Evolutionary conservation across 306 rosid species (phyloP), one percentile per base, ranked within the genome.

Genomic region (Coriaria nepalensis): DNA sequence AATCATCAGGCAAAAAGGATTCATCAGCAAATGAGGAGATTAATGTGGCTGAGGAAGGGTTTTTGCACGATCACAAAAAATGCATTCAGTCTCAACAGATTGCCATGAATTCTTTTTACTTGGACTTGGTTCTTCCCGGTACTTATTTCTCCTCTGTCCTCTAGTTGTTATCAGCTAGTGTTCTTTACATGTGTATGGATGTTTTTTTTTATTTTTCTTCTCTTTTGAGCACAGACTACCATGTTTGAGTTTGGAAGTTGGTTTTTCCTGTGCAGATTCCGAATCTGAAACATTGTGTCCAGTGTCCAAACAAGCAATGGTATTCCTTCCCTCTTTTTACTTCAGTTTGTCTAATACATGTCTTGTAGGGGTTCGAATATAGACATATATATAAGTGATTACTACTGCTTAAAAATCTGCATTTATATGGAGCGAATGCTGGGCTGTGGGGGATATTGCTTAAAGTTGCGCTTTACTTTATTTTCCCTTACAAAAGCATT

Each of bases 21-120:
- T 20, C 29, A 46, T 29, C 59, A 37, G 51, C 67, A 13, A 67
- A 78, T 56, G 71, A 70, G 57, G 75, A 78, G 14, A 5, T 70
- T 47, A 64, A 73, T 50, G 64, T 73, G 40, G 71, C 63, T 46
- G 78, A 64, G 51, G 84, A 78, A 70, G 60, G 45, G 78, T 64
- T 67, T 68, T 64, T 61, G 68, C 84, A 73, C 35, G 80, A 78
- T 33, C 84, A 78, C 63, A 65, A 49, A 14, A 73, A 70, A 53
- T 78, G 80, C 68, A 47, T 78, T 11, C 63, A 64, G 36, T 65
- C 58, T 33, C 75, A 64, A 20, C 33, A 47, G 10, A 51, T 45
- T 11, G 59, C 67, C 40, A 52, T 50, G 66, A 12, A 12, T 40
- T 11, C 34, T 47, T 70, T 68, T 47, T 44, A 70, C 59, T 51